Evolutionary conservation across 2,329 filamentous ascomycete genomes (phyloP).

Genomic region (Endoconidiophora polonica): DNA sequence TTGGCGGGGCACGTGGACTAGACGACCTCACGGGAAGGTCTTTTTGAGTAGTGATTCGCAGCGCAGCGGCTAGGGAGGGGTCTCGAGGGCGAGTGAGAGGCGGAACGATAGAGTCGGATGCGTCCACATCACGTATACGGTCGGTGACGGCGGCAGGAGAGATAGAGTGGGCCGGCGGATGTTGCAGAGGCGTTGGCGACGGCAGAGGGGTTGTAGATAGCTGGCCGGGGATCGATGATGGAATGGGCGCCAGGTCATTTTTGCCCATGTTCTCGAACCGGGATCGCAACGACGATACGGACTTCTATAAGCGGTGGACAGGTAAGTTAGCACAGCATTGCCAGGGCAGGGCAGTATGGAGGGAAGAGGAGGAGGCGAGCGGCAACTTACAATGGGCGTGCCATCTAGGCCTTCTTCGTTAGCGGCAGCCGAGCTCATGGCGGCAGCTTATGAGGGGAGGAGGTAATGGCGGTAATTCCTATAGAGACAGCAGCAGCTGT

Average conservation of each 20-base stretch:
- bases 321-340: conserved; percentile 32
- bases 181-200: conserved; percentile 3
- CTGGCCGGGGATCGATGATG: conserved; percentile 22
- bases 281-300: conserved; percentile 65
- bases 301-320: conserved; percentile 35
- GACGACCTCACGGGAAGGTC: conserved; percentile 8
- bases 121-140: conserved; percentile 24
- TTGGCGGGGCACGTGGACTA: conserved; percentile 12
- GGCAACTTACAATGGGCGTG: conserved; percentile 50
- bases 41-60: conserved; percentile 17
- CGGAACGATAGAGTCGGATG: conserved; percentile 20
- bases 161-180: conserved; percentile 19
- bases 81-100: conserved; percentile 17
- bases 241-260: conserved; percentile 21
- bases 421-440: conserved; percentile 13
- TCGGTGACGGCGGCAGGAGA: conserved; percentile 25
- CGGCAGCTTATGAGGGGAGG: background rate
- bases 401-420: conserved; percentile 48
- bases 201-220: conserved; percentile 17
- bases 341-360: background rate
- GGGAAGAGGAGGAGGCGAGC: background rate
- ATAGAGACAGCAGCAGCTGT: background rate
- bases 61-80: conserved; percentile 16
- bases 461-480: background rate
- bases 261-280: conserved; percentile 65